Evolutionary conservation across 768 basidiomycete species (phyloP).

Genomic region (Leucogyrophana mollusca): DNA sequence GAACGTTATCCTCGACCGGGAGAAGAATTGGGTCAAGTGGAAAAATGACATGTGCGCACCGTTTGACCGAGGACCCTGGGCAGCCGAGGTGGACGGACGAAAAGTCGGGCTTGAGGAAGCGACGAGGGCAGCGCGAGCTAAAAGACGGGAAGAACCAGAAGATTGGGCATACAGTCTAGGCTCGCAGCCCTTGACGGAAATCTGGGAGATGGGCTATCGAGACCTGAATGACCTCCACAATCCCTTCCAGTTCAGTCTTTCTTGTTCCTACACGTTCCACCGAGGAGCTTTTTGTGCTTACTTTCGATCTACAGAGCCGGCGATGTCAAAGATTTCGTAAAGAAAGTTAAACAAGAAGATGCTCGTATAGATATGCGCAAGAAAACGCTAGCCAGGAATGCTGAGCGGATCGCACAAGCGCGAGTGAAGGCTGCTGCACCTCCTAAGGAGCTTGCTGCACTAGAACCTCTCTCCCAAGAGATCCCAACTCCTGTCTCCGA

Average conservation of each 20-base stretch:
- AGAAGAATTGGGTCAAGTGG: constrained; percentile 90
- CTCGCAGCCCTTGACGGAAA: constrained; percentile 70
- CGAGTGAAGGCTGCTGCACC: constrained; percentile 44
- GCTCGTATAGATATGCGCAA: constrained; percentile 53
- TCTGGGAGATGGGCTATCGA: constrained; percentile 82
- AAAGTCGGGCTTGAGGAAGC: constrained; percentile 62
- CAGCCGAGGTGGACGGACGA: constrained; percentile 43
- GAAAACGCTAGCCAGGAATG: constrained; percentile 36
- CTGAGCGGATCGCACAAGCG: constrained; percentile 36
- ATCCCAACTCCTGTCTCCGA: constrained; percentile 29
- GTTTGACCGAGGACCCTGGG: constrained; percentile 75
- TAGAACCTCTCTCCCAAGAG: constrained; percentile 22
- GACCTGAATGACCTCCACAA: constrained; percentile 60
- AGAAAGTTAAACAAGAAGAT: constrained; percentile 69
- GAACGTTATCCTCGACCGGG: constrained; percentile 68
- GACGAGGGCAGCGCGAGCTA: constrained; percentile 48
- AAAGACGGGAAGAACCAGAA: constrained; percentile 55
- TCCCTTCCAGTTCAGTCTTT: constrained; percentile 59
- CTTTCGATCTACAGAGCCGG: constrained; percentile 48
- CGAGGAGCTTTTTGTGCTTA: too few relatives aligned
- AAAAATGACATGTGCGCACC: constrained; percentile 80
- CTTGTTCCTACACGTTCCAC: not conserved
- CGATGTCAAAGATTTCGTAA: constrained; percentile 72
- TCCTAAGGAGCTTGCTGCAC: constrained; percentile 2
- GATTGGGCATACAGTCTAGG: constrained; percentile 69